Base-by-base conservation (phyloP, 495 filamentous ascomycete species). In the Bathelium albidoporum region DNA sequence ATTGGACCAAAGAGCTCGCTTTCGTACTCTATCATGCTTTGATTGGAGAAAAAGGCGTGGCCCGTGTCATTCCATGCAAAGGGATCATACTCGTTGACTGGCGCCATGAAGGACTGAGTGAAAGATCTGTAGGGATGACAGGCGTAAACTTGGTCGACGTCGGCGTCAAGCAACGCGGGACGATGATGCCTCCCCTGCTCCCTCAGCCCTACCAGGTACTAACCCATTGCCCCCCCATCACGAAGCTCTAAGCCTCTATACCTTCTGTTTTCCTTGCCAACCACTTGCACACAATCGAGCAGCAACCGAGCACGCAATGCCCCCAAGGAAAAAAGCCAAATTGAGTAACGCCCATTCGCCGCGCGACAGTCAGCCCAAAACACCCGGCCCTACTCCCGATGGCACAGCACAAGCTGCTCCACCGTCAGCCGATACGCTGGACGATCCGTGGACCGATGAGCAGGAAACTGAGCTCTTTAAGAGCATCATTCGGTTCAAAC, bases 391-490 rank as follows among this genome's bases (percentile, higher is more conserved):
- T 9, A 24, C 59, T 14, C 53, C 64, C 1, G 32, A 43, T 2
- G 28, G n/a, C 22, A 53, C 62, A 41, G 44, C 22, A 16, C 43
- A 55, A 58, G 24, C 9, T 7, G 24, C 31, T 62, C 62, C 59
- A 58, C 68, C 58, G 60, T 9, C 58, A 44, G 65, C 62, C 62
- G 62, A 64, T 24, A 66, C 69, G 52, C 71, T 87, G 20, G 82
- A 82, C 43, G 89, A 95, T 61, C 83, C 85, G 1, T 98, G 94
- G 94, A 95, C 91, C 0, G 91, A 97, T 72, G 94, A 96, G 67
- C 93, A 98, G 71, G 88, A 96, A 66, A 90, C 89, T 1, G 89
- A 87, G 3, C 78, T 98, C 2, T 89, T 97, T 77, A 97, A 97
- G 71, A 89, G 85, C 44, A 82, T 90, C 60, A 90, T 97, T 58